Evolutionary conservation across 2,329 filamentous ascomycete genomes (phyloP).

Genomic region (Uncinocarpus reesii): DNA sequence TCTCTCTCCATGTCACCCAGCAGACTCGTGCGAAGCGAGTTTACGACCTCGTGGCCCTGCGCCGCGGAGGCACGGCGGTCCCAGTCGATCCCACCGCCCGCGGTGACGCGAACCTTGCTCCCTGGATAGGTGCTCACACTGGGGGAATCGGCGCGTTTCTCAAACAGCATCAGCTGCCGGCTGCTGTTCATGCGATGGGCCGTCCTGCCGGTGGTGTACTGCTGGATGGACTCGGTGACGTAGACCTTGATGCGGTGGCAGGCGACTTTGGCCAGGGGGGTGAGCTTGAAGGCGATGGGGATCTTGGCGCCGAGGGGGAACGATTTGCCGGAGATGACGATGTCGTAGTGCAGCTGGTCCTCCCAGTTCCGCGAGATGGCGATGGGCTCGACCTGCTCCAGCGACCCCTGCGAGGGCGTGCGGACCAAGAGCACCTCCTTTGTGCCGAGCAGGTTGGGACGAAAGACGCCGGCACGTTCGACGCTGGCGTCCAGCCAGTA

Average conservation of each 20-base stretch:
- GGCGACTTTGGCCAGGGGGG: slow-evolving; percentile 83
- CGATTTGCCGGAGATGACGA: slow-evolving; percentile 90
- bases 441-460: slow-evolving; percentile 70
- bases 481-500: slow-evolving; percentile 80
- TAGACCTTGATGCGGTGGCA: slow-evolving; percentile 87
- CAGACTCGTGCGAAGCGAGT: slow-evolving; percentile 55
- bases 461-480: slow-evolving; percentile 79
- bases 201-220: slow-evolving; percentile 75
- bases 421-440: slow-evolving; percentile 78
- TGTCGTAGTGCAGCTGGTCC: slow-evolving; percentile 89
- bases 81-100: slow-evolving; percentile 69
- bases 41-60: slow-evolving; percentile 45
- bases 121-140: slow-evolving; percentile 62
- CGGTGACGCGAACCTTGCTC: slow-evolving; percentile 64
- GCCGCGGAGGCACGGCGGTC: slow-evolving; percentile 48
- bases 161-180: slow-evolving; percentile 74
- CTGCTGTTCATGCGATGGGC: slow-evolving; percentile 77
- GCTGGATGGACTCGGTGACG: slow-evolving; percentile 81
- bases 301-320: slow-evolving; percentile 82
- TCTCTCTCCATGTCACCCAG: slow-evolving; percentile 71
- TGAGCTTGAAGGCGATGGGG: slow-evolving; percentile 88
- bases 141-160: slow-evolving; percentile 73
- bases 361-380: slow-evolving; percentile 92
- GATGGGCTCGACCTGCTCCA: slow-evolving; percentile 87
- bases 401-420: slow-evolving; percentile 72